Conservation (phyloP, 805 yeast species). For the Saturnispora halmiae region DNA sequence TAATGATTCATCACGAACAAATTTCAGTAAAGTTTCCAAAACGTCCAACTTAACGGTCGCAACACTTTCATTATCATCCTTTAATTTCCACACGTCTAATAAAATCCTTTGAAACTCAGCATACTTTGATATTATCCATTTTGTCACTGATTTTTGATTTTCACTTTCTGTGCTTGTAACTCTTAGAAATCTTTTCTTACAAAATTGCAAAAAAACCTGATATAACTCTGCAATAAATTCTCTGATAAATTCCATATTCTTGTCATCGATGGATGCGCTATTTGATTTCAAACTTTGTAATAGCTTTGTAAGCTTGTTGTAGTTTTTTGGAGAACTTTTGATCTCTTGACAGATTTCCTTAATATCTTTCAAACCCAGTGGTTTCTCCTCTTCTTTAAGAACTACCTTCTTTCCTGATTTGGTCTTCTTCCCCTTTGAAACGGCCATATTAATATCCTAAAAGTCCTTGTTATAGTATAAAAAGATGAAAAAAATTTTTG, state of each 20-base stretch:
- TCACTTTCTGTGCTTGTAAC: conserved; percentile 27
- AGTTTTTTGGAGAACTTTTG: conserved; percentile 37
- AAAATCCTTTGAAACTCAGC: conserved; percentile 41
- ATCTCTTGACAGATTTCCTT: conserved; percentile 25
- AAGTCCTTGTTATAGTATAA: neutral
- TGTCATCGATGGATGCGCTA: conserved; percentile 19
- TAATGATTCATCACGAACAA: conserved; percentile 47
- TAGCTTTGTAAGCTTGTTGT: conserved; percentile 46
- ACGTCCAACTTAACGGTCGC: conserved; percentile 44
- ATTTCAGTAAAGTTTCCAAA: conserved; percentile 46
- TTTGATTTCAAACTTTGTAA: conserved; percentile 31
- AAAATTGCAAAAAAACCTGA: conserved; percentile 40
- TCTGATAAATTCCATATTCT: conserved; percentile 25
- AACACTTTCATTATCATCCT: conserved; percentile 28
- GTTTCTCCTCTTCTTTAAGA: conserved; percentile 3
- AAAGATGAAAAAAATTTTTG: conserved; percentile 7
- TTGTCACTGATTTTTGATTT: conserved; percentile 42
- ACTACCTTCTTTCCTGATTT: neutral
- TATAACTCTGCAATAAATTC: conserved; percentile 34
- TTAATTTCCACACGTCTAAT: conserved; percentile 32
- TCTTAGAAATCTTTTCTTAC: conserved; percentile 34
- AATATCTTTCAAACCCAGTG: conserved; percentile 19
- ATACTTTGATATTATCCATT: conserved; percentile 58
- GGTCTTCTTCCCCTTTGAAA: conserved; percentile 2
- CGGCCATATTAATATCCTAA: neutral